phyloP scores from a whole-genome alignment of 495 filamentous ascomycete genomes.

The Neurospora sp. region DNA sequence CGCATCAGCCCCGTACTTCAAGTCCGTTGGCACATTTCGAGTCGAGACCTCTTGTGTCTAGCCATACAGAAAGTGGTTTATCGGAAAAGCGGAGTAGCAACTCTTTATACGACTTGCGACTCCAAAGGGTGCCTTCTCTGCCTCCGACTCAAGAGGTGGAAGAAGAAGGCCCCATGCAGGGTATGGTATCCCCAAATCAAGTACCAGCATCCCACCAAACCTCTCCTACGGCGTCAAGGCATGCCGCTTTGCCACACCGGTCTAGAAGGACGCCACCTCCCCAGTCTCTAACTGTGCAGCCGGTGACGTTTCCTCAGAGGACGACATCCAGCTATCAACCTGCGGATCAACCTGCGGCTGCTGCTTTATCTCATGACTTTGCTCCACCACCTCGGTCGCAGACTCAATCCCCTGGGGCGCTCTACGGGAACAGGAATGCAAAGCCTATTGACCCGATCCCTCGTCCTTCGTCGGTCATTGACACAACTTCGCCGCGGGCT shows the following conservation, averaged over 20 bases:
- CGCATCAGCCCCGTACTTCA: conserved; percentile 75
- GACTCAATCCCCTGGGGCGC: conserved; percentile 71
- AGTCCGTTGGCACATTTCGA: conserved; percentile 69
- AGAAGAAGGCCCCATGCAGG: conserved; percentile 25
- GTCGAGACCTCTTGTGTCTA: conserved; percentile 19
- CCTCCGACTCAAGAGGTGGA: conserved; percentile 46
- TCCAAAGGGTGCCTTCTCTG: conserved; percentile 36
- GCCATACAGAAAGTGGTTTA: conserved; percentile 23
- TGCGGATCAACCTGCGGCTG: conserved; percentile 23
- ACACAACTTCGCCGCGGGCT: conserved; percentile 39
- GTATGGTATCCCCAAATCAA: conserved; percentile 13
- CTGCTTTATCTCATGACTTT: conserved; percentile 28
- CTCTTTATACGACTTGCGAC: conserved; percentile 35
- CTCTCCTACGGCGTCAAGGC: conserved; percentile 23
- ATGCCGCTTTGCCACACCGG: conserved; percentile 18
- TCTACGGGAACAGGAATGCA: conserved; percentile 38
- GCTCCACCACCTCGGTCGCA: conserved; percentile 63
- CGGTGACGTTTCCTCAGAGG: conserved; percentile 41
- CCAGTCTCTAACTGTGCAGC: conserved; percentile 20
- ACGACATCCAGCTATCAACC: conserved; percentile 36
- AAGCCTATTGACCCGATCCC: conserved; percentile 46
- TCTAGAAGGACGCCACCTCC: conserved; percentile 36
- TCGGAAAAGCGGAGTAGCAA: conserved; percentile 35
- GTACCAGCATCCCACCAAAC: conserved; percentile 5
- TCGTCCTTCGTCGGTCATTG: conserved; percentile 62